Conservation (phyloP, 495 filamentous ascomycete species). For the Aspergillus incahuasiensis region DNA sequence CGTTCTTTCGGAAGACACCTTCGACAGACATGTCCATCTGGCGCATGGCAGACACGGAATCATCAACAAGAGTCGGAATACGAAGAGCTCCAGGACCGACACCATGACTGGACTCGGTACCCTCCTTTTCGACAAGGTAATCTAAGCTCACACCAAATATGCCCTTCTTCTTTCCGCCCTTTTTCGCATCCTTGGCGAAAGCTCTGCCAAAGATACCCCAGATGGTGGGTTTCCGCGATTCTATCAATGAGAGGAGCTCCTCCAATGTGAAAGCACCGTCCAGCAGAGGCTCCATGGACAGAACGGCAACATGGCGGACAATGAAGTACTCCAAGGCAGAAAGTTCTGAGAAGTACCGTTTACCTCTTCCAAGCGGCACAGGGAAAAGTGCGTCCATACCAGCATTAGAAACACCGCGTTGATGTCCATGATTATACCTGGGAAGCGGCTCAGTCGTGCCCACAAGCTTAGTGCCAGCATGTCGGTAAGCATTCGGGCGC, state of each 20-base stretch:
- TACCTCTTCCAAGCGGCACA: constrained; percentile 40
- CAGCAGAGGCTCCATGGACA: constrained; percentile 91
- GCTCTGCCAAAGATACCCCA: constrained; percentile 98
- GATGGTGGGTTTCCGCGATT: constrained; percentile 87
- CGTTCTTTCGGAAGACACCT: constrained; percentile 98
- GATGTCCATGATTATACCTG: constrained; percentile 67
- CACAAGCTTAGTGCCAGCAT: constrained; percentile 71
- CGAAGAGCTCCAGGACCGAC: constrained; percentile 86
- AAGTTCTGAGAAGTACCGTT: constrained; percentile 93
- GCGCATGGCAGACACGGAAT: constrained; percentile 86
- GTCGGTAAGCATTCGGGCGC: constrained; percentile 74
- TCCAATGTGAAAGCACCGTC: constrained; percentile 88
- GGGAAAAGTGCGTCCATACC: constrained; percentile 43
- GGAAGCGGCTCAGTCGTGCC: constrained; percentile 57
- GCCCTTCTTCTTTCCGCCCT: constrained; percentile 83
- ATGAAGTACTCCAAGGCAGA: constrained; percentile 97
- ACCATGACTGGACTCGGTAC: constrained; percentile 91
- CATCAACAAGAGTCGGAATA: constrained; percentile 85
- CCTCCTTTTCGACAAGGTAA: constrained; percentile 82
- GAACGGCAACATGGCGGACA: constrained; percentile 87
- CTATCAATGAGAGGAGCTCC: constrained; percentile 91
- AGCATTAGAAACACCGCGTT: constrained; percentile 68
- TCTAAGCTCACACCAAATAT: constrained; percentile 85
- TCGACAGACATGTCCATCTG: constrained; percentile 99
- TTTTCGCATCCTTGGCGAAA: constrained; percentile 77